Conservation (phyloP, 495 filamentous ascomycete genomes). For the Hypomontagnella monticulosa region DNA sequence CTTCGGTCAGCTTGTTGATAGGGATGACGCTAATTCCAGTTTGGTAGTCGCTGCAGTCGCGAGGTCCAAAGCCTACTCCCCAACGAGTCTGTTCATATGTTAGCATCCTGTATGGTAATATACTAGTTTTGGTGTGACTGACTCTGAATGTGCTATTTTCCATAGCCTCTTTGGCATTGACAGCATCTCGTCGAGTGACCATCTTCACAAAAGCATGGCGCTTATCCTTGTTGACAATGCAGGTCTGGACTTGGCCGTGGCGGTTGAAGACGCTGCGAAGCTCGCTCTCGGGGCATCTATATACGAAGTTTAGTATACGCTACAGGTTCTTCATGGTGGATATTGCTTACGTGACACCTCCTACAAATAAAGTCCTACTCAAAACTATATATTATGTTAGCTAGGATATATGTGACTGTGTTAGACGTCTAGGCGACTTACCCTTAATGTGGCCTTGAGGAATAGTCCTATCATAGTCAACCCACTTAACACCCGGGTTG, state of each 20-base stretch:
- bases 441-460: slow-evolving; percentile 82
- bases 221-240: slow-evolving; percentile 97
- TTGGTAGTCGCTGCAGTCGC: slow-evolving; percentile 96
- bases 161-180: slow-evolving; percentile 89
- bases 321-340: slow-evolving; percentile 24
- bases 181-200: slow-evolving; percentile 85
- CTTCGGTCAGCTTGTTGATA: slow-evolving; percentile 89
- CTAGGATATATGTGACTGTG: slow-evolving; percentile 22
- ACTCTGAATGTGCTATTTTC: slow-evolving; percentile 85
- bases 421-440: slow-evolving; percentile 49
- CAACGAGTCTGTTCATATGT: slow-evolving; percentile 76
- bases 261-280: slow-evolving; percentile 78
- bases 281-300: slow-evolving; percentile 79
- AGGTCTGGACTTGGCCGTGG: slow-evolving; percentile 91
- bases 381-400: slow-evolving; percentile 65
- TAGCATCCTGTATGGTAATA: slow-evolving; percentile 21
- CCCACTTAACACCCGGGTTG: slow-evolving; percentile 69
- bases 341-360: slow-evolving; percentile 85
- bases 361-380: slow-evolving; percentile 95
- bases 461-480: slow-evolving; percentile 81
- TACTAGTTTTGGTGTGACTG: slow-evolving; percentile 51
- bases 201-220: slow-evolving; percentile 99
- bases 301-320: slow-evolving; percentile 20
- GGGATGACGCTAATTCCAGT: slow-evolving; percentile 94
- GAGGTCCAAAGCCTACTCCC: slow-evolving; percentile 97